A percentile compares a stretch with the other conserved stretches of the same genome.
Evolutionary conservation across 2,329 filamentous ascomycete species (phyloP).

Genomic region (Balansia obtecta): DNA sequence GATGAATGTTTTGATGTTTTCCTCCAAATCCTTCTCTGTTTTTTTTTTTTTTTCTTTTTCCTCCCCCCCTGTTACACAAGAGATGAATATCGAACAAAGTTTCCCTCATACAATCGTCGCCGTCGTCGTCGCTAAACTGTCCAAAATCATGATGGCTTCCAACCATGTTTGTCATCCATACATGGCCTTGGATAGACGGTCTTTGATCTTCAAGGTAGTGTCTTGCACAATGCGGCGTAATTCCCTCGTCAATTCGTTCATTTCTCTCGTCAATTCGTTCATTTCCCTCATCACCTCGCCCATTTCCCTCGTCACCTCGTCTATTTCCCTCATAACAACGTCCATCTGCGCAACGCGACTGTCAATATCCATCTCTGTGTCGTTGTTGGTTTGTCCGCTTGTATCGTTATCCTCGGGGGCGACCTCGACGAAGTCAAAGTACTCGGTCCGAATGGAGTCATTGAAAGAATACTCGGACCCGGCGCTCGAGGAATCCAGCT

Average conservation of each 20-base stretch:
- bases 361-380: background rate
- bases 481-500: background rate
- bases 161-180: background rate
- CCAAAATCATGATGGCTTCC: background rate
- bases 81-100: no score
- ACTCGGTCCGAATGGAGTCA: background rate
- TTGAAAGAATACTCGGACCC: background rate
- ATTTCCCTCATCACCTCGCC: background rate
- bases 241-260: no score
- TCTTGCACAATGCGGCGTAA: background rate
- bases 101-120: no score
- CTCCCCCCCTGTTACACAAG: no score
- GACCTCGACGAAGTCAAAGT: background rate
- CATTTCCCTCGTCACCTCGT: background rate
- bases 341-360: background rate
- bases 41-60: no score
- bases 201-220: background rate
- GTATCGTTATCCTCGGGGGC: background rate
- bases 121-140: no score
- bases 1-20: background rate
- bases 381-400: background rate
- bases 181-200: background rate
- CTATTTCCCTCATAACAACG: background rate
- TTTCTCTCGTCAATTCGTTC: background rate
- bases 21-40: background rate